Evolutionary conservation across 495 filamentous ascomycete species (phyloP), one percentile per base, ranked within the genome.

Genomic region (Astrothelium subdiscretum): DNA sequence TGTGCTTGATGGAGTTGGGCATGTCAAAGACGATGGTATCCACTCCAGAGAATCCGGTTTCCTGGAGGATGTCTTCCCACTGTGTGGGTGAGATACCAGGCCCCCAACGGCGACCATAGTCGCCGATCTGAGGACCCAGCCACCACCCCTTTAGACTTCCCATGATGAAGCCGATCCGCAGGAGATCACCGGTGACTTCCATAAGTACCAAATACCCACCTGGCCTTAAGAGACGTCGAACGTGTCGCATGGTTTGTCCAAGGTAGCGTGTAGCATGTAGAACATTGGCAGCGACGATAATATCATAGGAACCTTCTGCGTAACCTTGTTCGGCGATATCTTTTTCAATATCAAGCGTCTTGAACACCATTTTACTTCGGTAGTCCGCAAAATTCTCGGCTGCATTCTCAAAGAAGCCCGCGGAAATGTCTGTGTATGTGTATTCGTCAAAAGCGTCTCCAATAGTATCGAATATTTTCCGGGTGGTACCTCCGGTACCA

Each of bases 41-140:
- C 32, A 78, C 66, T 1, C 79, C 78, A 0, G 77, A 77, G 48
- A 84, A 84, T 3, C 79, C 78, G 0, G 66, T 58, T 0, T 70
- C 66, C 63, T 65, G 13, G 84, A 68, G 0, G 77, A 18, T 0
- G 18, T 5, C 29, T 79, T 58, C 83, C 81, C 85, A 29, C 68
- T 42, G 0, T n/a, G n/a, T n/a, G n/a, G n/a, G n/a, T n/a, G n/a
- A n/a, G n/a, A n/a, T n/a, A n/a, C n/a, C n/a, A n/a, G n/a, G n/a
- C n/a, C n/a, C n/a, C n/a, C n/a, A n/a, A n/a, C n/a, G n/a, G n/a
- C n/a, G n/a, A n/a, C n/a, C n/a, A n/a, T n/a, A n/a, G n/a, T n/a
- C n/a, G n/a, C n/a, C n/a, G n/a, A n/a, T n/a, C n/a, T n/a, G n/a
- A n/a, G n/a, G n/a, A n/a, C n/a, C n/a, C n/a, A n/a, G n/a, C n/a